Evolutionary conservation across 2,329 filamentous ascomycete species (phyloP).

Genomic region (Zymoseptoria brevis): DNA sequence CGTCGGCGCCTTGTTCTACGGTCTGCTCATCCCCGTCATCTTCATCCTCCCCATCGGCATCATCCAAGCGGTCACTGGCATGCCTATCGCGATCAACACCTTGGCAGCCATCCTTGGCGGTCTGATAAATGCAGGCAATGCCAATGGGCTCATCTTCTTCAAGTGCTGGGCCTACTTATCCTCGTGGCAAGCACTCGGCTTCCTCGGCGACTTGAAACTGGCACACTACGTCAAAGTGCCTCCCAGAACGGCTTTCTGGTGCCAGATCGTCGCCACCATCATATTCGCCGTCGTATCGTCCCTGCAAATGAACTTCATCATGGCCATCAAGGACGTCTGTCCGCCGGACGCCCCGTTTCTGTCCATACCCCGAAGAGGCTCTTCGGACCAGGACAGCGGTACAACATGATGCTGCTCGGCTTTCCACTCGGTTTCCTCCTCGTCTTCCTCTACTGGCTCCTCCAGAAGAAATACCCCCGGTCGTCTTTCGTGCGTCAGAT

Average conservation of each 20-base stretch:
- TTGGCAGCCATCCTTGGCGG: slow-evolving; percentile 75
- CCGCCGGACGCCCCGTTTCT: slow-evolving; percentile 2
- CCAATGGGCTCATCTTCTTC: slow-evolving; percentile 80
- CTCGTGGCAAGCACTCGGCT: slow-evolving; percentile 68
- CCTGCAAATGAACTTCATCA: slow-evolving; percentile 54
- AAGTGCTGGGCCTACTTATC: slow-evolving; percentile 53
- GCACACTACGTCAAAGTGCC: slow-evolving; percentile 87
- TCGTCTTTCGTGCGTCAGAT: not conserved
- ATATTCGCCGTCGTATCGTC: slow-evolving; percentile 58
- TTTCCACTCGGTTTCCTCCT: slow-evolving; percentile 4
- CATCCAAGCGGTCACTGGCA: slow-evolving; percentile 82
- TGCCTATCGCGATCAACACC: slow-evolving; percentile 12
- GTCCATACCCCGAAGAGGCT: slow-evolving; percentile 4
- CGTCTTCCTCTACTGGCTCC: slow-evolving; percentile 2
- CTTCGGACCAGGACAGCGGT: slow-evolving; percentile 3
- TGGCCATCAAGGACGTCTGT: slow-evolving; percentile 3
- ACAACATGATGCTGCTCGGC: slow-evolving; percentile 5
- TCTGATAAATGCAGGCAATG: slow-evolving; percentile 71
- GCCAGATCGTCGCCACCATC: slow-evolving; percentile 67
- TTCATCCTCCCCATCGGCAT: slow-evolving; percentile 86
- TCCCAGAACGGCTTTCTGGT: slow-evolving; percentile 62
- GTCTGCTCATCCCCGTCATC: slow-evolving; percentile 64
- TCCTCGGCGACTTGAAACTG: slow-evolving; percentile 76
- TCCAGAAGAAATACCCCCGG: slow-evolving; percentile 3
- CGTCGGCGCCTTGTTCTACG: slow-evolving; percentile 79